phyloP scores from a whole-genome alignment of 31 red algal species.

The Porphyra umbilicalis region DNA sequence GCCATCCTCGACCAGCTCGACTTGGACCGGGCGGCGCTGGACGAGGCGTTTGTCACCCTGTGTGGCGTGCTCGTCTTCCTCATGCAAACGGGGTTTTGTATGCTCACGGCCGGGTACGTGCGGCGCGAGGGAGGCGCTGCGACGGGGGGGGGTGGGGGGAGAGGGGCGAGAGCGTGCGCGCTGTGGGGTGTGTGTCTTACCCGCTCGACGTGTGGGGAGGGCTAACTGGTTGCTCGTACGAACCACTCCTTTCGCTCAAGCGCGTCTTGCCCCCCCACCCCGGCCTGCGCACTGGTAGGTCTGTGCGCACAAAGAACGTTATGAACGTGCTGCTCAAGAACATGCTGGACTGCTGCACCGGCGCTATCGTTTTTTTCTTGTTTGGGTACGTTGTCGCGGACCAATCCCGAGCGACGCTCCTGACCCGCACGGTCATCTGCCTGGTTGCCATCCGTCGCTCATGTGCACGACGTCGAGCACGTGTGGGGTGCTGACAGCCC shows the following conservation, averaged over 20 bases:
- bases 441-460: background rate
- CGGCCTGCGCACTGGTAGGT: too few relatives aligned
- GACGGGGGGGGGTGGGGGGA: background rate
- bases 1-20: background rate
- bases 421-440: too few relatives aligned
- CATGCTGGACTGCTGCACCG: slow-evolving; percentile 64
- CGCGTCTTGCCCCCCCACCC: too few relatives aligned
- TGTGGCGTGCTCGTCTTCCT: slow-evolving; percentile 87
- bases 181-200: background rate
- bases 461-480: background rate
- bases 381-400: slow-evolving; percentile 60
- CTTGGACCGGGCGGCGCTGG: background rate
- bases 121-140: background rate
- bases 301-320: slow-evolving; percentile 68
- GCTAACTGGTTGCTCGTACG: background rate
- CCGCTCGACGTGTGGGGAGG: too few relatives aligned
- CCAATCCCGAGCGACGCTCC: too few relatives aligned
- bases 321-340: slow-evolving; percentile 77
- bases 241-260: background rate
- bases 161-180: too few relatives aligned
- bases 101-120: slow-evolving; percentile 88
- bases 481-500: background rate
- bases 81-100: slow-evolving; percentile 96
- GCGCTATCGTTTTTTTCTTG: slow-evolving; percentile 75
- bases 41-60: slow-evolving; percentile 79